These are phyloP conservation scores for Fusarium poae DNA, from an alignment of 2,329 filamentous ascomycete genomes.

Conservation along the genomic window DNA sequence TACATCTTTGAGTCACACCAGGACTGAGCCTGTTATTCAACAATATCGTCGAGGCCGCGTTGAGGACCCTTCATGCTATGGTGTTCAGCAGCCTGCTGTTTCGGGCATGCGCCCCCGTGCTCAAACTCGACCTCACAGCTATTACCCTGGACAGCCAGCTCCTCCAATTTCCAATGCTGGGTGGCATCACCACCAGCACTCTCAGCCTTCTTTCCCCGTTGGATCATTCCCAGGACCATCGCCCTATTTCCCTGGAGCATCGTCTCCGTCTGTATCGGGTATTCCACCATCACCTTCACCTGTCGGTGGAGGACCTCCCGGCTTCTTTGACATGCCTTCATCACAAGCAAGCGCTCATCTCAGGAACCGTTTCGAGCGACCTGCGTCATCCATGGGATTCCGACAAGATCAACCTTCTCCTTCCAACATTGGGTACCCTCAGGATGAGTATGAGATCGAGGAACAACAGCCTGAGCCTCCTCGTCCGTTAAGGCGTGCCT, in stretches of 20 bases:
- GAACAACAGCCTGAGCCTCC: conserved; percentile 55
- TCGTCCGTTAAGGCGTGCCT: conserved; percentile 57
- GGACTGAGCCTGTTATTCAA: conserved; percentile 52
- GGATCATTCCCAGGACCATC: conserved; percentile 53
- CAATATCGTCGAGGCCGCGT: conserved; percentile 52
- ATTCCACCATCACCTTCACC: conserved; percentile 51
- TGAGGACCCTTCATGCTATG: conserved; percentile 55
- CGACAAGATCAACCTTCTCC: conserved; percentile 47
- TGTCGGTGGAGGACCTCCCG: conserved; percentile 46
- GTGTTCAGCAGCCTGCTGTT: conserved; percentile 52
- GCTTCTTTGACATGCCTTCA: conserved; percentile 52
- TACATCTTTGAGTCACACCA: conserved; percentile 50
- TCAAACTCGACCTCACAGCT: conserved; percentile 54
- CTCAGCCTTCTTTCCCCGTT: conserved; percentile 41
- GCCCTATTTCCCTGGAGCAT: conserved; percentile 44
- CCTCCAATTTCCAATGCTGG: conserved; percentile 46
- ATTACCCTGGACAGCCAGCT: conserved; percentile 53
- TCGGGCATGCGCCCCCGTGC: conserved; percentile 52
- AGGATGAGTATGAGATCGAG: conserved; percentile 59
- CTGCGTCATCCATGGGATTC: conserved; percentile 59
- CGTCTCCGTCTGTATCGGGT: conserved; percentile 46
- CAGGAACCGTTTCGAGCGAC: conserved; percentile 54
- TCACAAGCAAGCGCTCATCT: conserved; percentile 50
- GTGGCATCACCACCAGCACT: conserved; percentile 48
- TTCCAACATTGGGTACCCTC: conserved; percentile 52